Evolutionary conservation across 805 yeast species (phyloP).

Genomic region (Hemisphaericaspora nanyangensis): DNA sequence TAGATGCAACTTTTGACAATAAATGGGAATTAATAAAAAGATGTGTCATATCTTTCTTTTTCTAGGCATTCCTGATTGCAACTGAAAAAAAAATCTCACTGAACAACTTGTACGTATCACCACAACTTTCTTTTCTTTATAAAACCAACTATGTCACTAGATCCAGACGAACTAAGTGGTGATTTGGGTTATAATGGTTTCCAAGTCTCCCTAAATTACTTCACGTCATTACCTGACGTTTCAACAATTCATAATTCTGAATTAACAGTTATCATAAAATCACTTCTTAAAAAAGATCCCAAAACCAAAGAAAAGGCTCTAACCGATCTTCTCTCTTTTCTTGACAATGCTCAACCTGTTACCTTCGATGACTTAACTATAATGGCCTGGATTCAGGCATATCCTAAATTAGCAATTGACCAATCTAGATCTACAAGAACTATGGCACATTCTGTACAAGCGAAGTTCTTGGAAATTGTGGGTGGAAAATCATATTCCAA

Average conservation of each 20-base stretch:
- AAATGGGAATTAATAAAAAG: too few relatives aligned
- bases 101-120: too few relatives aligned
- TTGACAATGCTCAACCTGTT: conserved; percentile 18
- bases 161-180: conserved; percentile 7
- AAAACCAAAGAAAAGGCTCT: conserved; percentile 84
- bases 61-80: too few relatives aligned
- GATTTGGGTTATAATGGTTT: conserved; percentile 32
- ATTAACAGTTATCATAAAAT: conserved; percentile 65
- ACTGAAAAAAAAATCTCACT: too few relatives aligned
- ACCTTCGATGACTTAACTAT: conserved; percentile 40
- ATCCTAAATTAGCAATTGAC: conserved; percentile 74
- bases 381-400: conserved; percentile 75
- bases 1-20: too few relatives aligned
- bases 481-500: conserved; percentile 55
- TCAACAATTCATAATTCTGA: conserved; percentile 36
- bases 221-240: conserved; percentile 72
- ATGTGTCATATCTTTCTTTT: too few relatives aligned
- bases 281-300: conserved; percentile 71
- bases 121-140: not conserved
- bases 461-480: conserved; percentile 42
- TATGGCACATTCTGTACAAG: conserved; percentile 62
- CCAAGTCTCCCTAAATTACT: conserved; percentile 67
- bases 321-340: conserved; percentile 41
- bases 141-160: not conserved
- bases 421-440: conserved; percentile 62